Evolutionary conservation across 2,329 filamentous ascomycete species (phyloP).

Genomic region (Nigrograna mackinnonii): DNA sequence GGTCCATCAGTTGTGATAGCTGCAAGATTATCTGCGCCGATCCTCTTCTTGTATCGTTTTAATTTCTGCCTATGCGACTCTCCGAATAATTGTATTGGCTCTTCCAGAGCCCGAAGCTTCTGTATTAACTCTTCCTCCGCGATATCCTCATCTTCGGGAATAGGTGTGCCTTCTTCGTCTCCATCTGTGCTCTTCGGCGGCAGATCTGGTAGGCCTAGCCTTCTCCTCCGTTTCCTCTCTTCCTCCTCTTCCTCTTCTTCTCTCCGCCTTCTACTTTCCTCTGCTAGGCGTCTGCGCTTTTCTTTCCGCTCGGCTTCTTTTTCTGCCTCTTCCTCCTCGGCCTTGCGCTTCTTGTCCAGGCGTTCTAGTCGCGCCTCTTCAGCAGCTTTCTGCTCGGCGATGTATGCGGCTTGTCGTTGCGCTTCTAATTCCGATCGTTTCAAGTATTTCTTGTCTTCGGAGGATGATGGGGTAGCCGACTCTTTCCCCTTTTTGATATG

Average conservation of each 20-base stretch:
- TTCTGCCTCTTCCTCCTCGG: conserved; percentile 80
- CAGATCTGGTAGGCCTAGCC: conserved; percentile 79
- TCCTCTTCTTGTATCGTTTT: conserved; percentile 70
- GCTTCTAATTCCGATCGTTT: conserved; percentile 87
- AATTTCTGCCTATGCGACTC: conserved; percentile 74
- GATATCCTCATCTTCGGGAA: conserved; percentile 63
- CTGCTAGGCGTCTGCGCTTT: conserved; percentile 78
- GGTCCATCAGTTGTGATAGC: conserved; percentile 69
- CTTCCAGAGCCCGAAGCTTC: conserved; percentile 71
- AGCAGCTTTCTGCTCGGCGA: conserved; percentile 75
- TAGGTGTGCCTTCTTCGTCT: conserved; percentile 46
- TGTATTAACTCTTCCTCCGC: conserved; percentile 69
- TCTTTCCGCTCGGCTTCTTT: conserved; percentile 74
- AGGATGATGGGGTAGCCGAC: conserved; percentile 38
- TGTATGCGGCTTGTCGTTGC: conserved; percentile 77
- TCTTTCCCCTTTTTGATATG: conserved; percentile 84
- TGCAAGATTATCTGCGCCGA: conserved; percentile 44
- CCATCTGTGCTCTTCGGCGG: conserved; percentile 53
- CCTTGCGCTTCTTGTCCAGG: conserved; percentile 78
- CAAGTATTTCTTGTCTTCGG: conserved; percentile 67
- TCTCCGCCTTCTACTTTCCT: conserved; percentile 71
- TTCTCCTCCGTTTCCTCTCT: conserved; percentile 72
- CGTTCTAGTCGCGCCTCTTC: conserved; percentile 73
- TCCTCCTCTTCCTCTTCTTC: conserved; percentile 75
- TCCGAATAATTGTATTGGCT: conserved; percentile 79